Evolutionary conservation across 2,329 filamentous ascomycete genomes (phyloP), one percentile per base, ranked within the genome.

Genomic region (Graphilbum fragrans): DNA sequence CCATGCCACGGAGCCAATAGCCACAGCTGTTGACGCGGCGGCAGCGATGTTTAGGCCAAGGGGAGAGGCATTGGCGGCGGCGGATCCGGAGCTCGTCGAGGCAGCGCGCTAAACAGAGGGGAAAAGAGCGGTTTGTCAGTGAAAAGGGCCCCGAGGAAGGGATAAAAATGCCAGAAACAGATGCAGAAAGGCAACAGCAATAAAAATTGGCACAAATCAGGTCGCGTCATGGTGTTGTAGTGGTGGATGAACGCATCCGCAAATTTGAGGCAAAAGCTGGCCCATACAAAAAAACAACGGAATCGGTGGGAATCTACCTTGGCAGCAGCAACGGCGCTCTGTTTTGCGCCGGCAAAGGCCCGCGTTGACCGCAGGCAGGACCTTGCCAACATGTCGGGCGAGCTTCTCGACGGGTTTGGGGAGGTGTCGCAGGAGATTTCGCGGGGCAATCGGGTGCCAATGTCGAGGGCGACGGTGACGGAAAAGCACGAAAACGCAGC

Each of bases 1-100:
- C 87, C 88, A 96, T 55, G 86, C 88, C 58, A 90, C 80, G 53
- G 90, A 90, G 56, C 87, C 88, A 65, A 86, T 71, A 56, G 90
- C 86, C 59, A 87, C 74, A 55, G 82, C 78, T 55, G 87, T 94
- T 55, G 92, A 88, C 60, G 84, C 85, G 57, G 79, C 77, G 59
- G 86, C 86, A 61, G 88, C 83, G 56, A 88, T 72, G 67, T 90
- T 95, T 64, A 92, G 73, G 66, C 81, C 80, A 65, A 84, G 80
- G 56, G 83, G 73, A 56, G 85, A 82, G 49, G 37, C 42, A 38
- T 19, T 77, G 62, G 79, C 71, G 62, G 76, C 72, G 62, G 82
- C 76, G 62, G 77, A 72, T 64, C 82, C 82, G 66, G 74, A 74
- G 54, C 77, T 79, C 57, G 84, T 81, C 58, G 86, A 90, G 50